A percentile compares a stretch with the other conserved stretches of the same genome.
Conservation (phyloP, 768 basidiomycete species). For the Macrolepiota fuliginosa region DNA sequence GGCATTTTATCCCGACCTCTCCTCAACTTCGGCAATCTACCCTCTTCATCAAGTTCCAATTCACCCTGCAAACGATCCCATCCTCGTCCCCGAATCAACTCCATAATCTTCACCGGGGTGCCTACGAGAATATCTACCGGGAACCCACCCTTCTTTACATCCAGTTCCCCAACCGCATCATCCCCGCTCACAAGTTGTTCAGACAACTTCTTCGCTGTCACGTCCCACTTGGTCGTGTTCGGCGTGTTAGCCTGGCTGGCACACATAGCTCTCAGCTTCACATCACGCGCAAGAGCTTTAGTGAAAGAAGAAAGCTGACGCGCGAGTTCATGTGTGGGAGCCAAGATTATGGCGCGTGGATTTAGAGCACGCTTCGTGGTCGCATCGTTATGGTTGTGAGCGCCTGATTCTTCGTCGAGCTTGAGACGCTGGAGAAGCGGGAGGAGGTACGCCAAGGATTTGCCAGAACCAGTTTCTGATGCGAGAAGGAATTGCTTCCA, state of each 20-base stretch:
- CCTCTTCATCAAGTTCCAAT: slow-evolving; percentile 18
- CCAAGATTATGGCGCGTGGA: slow-evolving; percentile 79
- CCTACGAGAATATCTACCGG: slow-evolving; percentile 61
- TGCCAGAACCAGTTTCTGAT: slow-evolving; percentile 89
- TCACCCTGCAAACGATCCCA: slow-evolving; percentile 40
- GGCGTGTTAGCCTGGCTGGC: slow-evolving; percentile 58
- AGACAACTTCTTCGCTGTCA: slow-evolving; percentile 51
- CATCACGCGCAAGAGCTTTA: slow-evolving; percentile 69
- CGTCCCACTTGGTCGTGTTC: slow-evolving; percentile 25
- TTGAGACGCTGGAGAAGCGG: slow-evolving; percentile 83
- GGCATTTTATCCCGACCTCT: slow-evolving; percentile 27
- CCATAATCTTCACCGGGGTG: slow-evolving; percentile 66
- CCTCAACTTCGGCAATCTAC: slow-evolving; percentile 11
- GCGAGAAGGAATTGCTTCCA: slow-evolving; percentile 68
- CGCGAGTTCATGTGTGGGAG: slow-evolving; percentile 87
- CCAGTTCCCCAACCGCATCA: slow-evolving; percentile 15
- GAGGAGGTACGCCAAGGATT: slow-evolving; percentile 87
- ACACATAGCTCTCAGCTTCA: slow-evolving; percentile 76
- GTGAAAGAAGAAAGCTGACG: slow-evolving; percentile 76
- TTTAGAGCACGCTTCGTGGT: slow-evolving; percentile 29
- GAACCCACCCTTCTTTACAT: slow-evolving; percentile 12
- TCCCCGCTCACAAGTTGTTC: slow-evolving; percentile 20
- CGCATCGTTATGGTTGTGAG: background rate
- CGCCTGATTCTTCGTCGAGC: slow-evolving; percentile 40
- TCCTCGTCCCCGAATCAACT: slow-evolving; percentile 53